Evolutionary conservation across 2,329 filamentous ascomycete species (phyloP), one percentile per base, ranked within the genome.

Genomic region (Acrocalymma vagum): DNA sequence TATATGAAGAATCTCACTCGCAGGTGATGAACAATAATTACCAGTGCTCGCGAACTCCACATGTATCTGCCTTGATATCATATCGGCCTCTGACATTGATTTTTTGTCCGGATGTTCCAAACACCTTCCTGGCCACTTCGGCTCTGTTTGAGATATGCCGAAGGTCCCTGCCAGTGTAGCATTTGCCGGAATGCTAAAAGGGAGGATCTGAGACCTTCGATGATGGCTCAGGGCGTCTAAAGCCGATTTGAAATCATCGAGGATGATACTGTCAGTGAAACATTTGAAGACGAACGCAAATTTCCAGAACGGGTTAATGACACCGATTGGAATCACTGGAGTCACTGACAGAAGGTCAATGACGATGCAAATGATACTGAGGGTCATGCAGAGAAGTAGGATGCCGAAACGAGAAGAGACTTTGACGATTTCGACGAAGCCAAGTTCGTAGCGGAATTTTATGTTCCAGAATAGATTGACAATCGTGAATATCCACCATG

Each of bases 401-500:
- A 85, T 68, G 9, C 77, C 81, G 49, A 85, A 85, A 4, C 82
- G 79, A 1, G 82, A 82, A 3, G 79, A 83, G 8, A 81, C 73
- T 5, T 70, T 67, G 29, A 84, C 68, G 9, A 85, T 72, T 42
- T 83, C 78, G 21, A 72, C 43, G 20, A 79, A 63, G 4, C 72
- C 70, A 36, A 84, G 77, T 28, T 79, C 76, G 63, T 85, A 85
- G 23, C 78, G 73, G 33, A 70, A 72, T 38, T 78, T 80, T 52
- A 84, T 82, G 29, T 81, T 82, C 67, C 75, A 83, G 61, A 84
- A 77, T 6, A 85, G 71, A 14, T 72, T 78, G 37, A 72, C 52
- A 3, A 75, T 76, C 0, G 81, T 82, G 51, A 82, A 83, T 16
- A 85, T 74, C 82, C 82, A 85, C 82, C 82, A 85, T 0, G 82